These are phyloP conservation scores for Backusella tuberculispora DNA, from an alignment of 192 early-diverging fungal species.

Conservation along the genomic window DNA sequence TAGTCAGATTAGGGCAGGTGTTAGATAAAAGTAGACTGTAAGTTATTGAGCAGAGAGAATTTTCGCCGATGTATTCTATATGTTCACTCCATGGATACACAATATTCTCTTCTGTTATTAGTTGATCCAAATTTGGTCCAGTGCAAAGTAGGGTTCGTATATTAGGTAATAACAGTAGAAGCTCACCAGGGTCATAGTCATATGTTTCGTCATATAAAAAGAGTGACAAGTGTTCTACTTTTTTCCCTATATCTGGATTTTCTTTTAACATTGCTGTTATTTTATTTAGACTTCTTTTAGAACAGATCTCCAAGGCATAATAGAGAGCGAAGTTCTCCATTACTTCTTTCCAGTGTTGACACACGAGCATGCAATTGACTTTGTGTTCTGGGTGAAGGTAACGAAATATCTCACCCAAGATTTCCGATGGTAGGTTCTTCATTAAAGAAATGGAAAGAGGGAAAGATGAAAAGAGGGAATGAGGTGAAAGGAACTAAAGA, in stretches of 20 bases:
- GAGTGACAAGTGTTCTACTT: too few relatives aligned
- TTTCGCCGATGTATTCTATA: not conserved
- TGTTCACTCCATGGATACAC: not conserved
- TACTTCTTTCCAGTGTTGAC: not conserved
- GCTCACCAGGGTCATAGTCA: too few relatives aligned
- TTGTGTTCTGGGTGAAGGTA: not conserved
- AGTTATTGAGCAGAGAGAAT: not conserved
- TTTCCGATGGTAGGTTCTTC: not conserved
- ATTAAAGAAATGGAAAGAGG: not conserved
- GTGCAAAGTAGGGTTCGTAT: not conserved
- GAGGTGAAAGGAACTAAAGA: too few relatives aligned
- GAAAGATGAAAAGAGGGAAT: too few relatives aligned
- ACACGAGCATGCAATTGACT: not conserved
- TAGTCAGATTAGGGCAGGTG: not conserved
- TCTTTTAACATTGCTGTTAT: not conserved
- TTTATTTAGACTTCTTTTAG: not conserved
- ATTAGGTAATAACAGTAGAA: not conserved
- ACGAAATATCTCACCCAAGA: not conserved
- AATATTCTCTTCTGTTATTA: not conserved
- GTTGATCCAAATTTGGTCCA: too few relatives aligned
- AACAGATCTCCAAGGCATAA: not conserved
- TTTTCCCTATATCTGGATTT: not conserved
- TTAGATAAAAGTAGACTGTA: not conserved
- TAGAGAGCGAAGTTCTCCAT: not conserved
- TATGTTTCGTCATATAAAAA: too few relatives aligned